These are phyloP conservation scores for Paraphaeosphaeria minitans DNA, from an alignment of 2,329 filamentous ascomycete species.

Conservation along the genomic window DNA sequence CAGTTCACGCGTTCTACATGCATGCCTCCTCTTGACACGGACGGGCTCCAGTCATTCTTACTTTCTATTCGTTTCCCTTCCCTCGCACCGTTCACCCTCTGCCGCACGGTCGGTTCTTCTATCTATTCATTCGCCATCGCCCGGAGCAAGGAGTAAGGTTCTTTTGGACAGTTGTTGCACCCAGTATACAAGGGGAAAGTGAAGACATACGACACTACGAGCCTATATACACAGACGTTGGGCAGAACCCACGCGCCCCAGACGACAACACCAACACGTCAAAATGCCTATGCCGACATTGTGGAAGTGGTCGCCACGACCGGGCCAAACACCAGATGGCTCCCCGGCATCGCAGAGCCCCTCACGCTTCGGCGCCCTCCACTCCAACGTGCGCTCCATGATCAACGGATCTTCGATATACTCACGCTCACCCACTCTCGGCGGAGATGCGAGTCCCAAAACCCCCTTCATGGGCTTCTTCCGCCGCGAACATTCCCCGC, in stretches of 20 bases:
- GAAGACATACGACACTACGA: slow-evolving; percentile 22
- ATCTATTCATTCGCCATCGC: slow-evolving; percentile 31
- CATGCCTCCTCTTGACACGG: slow-evolving; percentile 34
- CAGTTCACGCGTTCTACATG: slow-evolving; percentile 25
- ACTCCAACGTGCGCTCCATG: slow-evolving; percentile 33
- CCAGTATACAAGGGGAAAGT: slow-evolving; percentile 32
- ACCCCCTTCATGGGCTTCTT: slow-evolving; percentile 40
- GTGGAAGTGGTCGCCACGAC: slow-evolving; percentile 40
- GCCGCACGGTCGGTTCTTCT: slow-evolving; percentile 32
- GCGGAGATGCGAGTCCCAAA: slow-evolving; percentile 40
- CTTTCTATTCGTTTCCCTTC: slow-evolving; percentile 18
- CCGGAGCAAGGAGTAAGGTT: slow-evolving; percentile 23
- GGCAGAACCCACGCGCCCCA: neutral
- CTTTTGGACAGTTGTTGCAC: slow-evolving; percentile 24
- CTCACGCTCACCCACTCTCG: slow-evolving; percentile 38
- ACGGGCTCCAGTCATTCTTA: slow-evolving; percentile 42
- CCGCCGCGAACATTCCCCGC: slow-evolving; percentile 32
- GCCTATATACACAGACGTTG: slow-evolving; percentile 14
- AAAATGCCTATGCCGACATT: slow-evolving; percentile 42
- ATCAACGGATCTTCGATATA: slow-evolving; percentile 46
- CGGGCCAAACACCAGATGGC: slow-evolving; percentile 33
- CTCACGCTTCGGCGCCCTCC: slow-evolving; percentile 25
- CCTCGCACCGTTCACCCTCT: slow-evolving; percentile 21
- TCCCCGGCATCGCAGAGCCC: slow-evolving; percentile 25
- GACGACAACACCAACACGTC: neutral